Conservation (phyloP, 306 rosid genomes). For the Acacia crassicarpa region DNA sequence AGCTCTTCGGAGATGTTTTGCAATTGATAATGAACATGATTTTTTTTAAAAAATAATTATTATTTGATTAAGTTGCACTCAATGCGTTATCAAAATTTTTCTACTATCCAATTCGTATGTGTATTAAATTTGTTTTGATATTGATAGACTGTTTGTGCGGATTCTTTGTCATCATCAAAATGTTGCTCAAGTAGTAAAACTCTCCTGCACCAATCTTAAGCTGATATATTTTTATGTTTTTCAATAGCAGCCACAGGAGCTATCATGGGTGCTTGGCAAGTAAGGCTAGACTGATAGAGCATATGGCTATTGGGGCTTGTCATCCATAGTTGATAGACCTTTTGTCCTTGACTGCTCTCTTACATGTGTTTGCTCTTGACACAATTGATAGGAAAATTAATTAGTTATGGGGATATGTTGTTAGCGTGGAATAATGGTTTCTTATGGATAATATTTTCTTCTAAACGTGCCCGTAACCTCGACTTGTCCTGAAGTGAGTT, state of each 20-base stretch:
- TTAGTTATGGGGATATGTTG: not conserved
- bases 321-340: constrained; percentile 58
- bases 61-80: not conserved
- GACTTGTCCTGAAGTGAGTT: not conserved
- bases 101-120: not conserved
- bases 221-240: constrained; percentile 13
- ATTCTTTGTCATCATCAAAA: not conserved
- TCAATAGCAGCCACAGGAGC: constrained; percentile 65
- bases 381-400: not conserved
- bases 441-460: not conserved
- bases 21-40: constrained; percentile 35
- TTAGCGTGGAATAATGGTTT: not conserved
- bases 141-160: not conserved
- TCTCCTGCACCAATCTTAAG: constrained; percentile 4
- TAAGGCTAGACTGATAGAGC: not conserved
- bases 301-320: constrained; percentile 32
- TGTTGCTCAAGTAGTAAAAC: constrained; percentile 10
- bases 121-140: not conserved
- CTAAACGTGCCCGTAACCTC: not conserved
- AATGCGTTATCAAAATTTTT: not conserved
- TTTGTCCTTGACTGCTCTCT: not conserved
- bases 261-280: constrained; percentile 31
- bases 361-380: not conserved
- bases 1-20: constrained; percentile 43
- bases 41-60: not conserved